Percentiles rank a stretch among this genome's conserved stretches.
These are phyloP conservation scores for Aspergillus novofumigatus DNA, from an alignment of 2,329 filamentous ascomycete species.

Conservation along the genomic window DNA sequence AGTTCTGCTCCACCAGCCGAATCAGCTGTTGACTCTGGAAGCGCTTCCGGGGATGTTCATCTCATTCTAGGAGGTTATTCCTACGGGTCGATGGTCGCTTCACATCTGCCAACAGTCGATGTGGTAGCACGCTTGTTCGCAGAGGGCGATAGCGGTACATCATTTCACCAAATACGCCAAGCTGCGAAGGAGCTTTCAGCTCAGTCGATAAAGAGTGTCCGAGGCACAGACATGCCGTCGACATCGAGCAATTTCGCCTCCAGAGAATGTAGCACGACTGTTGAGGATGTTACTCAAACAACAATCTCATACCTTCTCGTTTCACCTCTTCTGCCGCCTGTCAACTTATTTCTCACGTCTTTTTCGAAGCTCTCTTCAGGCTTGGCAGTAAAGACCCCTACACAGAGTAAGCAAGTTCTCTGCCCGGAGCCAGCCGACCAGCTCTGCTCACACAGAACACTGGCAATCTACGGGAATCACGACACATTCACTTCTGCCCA, in stretches of 20 bases:
- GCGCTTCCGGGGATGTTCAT: conserved; percentile 14
- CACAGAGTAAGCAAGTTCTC: conserved; percentile 25
- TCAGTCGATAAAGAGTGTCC: conserved; percentile 53
- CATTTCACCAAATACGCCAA: conserved; percentile 64
- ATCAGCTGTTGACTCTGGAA: background rate
- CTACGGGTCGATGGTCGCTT: conserved; percentile 80
- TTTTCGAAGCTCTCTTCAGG: conserved; percentile 46
- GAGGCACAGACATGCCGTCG: background rate
- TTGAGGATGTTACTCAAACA: conserved; percentile 15
- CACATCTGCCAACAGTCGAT: conserved; percentile 59
- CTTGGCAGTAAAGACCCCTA: conserved; percentile 22
- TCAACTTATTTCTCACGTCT: conserved; percentile 61
- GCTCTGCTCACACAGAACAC: conserved; percentile 51
- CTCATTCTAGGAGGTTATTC: conserved; percentile 77
- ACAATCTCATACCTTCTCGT: conserved; percentile 54
- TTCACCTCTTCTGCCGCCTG: conserved; percentile 56
- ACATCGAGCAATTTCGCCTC: background rate
- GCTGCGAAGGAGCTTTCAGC: conserved; percentile 65
- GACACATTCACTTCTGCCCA: conserved; percentile 68
- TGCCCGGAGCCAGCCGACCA: conserved; percentile 53
- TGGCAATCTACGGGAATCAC: conserved; percentile 70
- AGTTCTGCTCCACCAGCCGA: background rate
- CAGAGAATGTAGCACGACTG: conserved; percentile 11
- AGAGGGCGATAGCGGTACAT: conserved; percentile 49
- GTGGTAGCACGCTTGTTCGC: conserved; percentile 59